Percentiles rank a stretch among this genome's conserved stretches.
phyloP scores from a whole-genome alignment of 345 rosid genomes.

The Mallotus nudiflorus region DNA sequence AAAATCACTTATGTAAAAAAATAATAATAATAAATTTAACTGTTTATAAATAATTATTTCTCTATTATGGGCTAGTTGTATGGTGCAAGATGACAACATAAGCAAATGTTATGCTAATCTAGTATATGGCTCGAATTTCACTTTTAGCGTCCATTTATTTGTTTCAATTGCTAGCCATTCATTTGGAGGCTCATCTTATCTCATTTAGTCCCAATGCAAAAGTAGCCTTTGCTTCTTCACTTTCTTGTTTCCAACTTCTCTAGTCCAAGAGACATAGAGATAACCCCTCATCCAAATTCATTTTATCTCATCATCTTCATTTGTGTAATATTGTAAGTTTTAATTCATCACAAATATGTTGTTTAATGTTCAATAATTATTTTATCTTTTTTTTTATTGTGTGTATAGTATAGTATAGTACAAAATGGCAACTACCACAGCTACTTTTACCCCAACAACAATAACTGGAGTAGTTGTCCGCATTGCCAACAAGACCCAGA shows the following conservation, averaged over 20 bases:
- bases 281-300: background rate
- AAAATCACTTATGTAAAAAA: too few relatives aligned
- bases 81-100: too few relatives aligned
- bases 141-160: background rate
- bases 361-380: background rate
- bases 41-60: too few relatives aligned
- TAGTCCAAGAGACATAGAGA: background rate
- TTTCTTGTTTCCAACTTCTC: background rate
- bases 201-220: background rate
- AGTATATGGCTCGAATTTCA: background rate
- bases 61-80: too few relatives aligned
- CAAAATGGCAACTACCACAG: conserved; percentile 30
- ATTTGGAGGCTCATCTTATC: conserved; percentile 5
- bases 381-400: background rate
- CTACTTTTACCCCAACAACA: conserved; percentile 15
- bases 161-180: conserved; percentile 9
- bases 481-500: conserved; percentile 8
- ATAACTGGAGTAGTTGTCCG: conserved; percentile 26
- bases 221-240: background rate
- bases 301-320: background rate
- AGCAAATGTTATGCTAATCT: too few relatives aligned
- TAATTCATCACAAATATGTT: too few relatives aligned
- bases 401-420: background rate
- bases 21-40: too few relatives aligned
- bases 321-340: too few relatives aligned